Base-by-base conservation (phyloP, 1,139 yeast species). In the Magnusiomyces paraingens region DNA sequence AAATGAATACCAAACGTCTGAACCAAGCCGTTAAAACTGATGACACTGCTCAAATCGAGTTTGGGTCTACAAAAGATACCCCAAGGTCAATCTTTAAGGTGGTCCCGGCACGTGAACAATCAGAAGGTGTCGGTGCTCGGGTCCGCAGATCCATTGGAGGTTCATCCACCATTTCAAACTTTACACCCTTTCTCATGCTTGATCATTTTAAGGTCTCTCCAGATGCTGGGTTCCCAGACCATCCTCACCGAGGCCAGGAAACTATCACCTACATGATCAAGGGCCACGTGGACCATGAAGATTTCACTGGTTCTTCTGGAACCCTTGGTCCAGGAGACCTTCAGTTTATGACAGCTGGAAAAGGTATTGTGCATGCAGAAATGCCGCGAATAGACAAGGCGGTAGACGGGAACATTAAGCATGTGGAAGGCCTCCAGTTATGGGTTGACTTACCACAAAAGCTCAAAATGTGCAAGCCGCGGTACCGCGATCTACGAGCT, bases 281-380 rank as follows among this genome's bases (percentile, higher is more conserved):
- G 54, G 96, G 96, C 50, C 83, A 81, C 56, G 74, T 89, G 70
- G 91, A 94, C 36, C 97, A 90, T 68, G 96, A 88, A 68, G 97
- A 90, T 68, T 88, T 89, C 72, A 86, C 95, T 1, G 96, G 96
- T 1, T 74, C 84, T 40, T 78, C 80, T 55, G 96, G 96, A 53
- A 76, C 87, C 20, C 73, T 90, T 55, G 79, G 81, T 57, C 83
- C 90, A 18, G 96, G 96, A 52, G 96, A 90, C 67, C 74, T 90
- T 62, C 97, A 90, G 72, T 89, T 90, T 67, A 90, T 90, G 95
- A 90, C 96, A 55, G 96, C 96, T 11, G 96, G 96, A 55, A 80
- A 78, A 61, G 97, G 96, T 54, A 82, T 89, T 45, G 89, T 87
- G 45, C 96, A 89, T 65, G 80, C 89, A 4, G 95, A 87, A 65